phyloP scores from a whole-genome alignment of 2,329 filamentous ascomycete genomes.

The Coniochaeta sp. region DNA sequence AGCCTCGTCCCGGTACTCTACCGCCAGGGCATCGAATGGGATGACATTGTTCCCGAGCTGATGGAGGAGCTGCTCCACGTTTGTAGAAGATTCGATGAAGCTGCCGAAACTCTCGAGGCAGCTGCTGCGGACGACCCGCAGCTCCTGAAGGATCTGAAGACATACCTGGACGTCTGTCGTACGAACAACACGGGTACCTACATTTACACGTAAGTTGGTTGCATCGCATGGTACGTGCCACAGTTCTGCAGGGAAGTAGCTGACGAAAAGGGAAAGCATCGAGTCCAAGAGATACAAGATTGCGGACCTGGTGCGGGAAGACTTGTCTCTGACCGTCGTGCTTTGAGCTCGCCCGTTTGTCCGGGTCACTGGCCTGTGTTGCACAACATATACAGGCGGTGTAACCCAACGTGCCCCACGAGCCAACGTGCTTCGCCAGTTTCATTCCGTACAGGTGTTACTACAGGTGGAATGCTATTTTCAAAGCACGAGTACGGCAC shows the following conservation, averaged over 20 bases:
- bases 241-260: neutral
- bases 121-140: neutral
- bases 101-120: neutral
- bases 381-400: neutral
- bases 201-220: neutral
- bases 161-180: neutral
- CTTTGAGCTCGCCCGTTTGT: neutral
- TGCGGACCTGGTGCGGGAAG: neutral
- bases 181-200: neutral
- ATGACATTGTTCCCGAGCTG: slow-evolving; percentile 3
- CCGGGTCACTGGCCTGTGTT: neutral
- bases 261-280: neutral
- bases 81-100: slow-evolving; percentile 1
- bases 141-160: neutral
- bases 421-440: neutral
- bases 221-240: neutral
- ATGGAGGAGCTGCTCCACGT: neutral
- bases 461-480: neutral
- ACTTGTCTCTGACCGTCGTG: neutral
- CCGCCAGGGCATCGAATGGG: slow-evolving; percentile 3
- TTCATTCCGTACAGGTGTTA: neutral
- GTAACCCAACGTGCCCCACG: neutral
- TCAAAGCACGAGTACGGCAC: neutral
- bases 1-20: slow-evolving; percentile 12
- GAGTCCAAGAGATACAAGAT: neutral